Evolutionary conservation across 495 filamentous ascomycete species (phyloP).

Genomic region (Paragyromitra xinjiangensis): DNA sequence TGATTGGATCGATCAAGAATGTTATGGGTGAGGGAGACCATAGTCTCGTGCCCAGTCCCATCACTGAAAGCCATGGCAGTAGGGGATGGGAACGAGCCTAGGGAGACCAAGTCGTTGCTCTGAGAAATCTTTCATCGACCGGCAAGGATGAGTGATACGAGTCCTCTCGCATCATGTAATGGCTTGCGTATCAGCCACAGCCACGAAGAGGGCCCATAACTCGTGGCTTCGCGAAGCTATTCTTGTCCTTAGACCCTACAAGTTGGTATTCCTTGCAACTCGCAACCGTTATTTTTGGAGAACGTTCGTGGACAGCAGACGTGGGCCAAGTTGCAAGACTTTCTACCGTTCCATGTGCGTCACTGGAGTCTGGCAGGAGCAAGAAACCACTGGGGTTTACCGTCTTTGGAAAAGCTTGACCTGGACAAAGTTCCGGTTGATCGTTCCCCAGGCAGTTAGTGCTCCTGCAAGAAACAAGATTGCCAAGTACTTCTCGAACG

Average conservation of each 20-base stretch:
- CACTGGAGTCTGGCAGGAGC: neutral
- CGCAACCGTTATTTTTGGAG: neutral
- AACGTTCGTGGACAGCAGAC: neutral
- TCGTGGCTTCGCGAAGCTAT: constrained; percentile 16
- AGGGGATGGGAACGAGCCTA: neutral
- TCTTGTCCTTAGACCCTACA: neutral
- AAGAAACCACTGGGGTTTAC: neutral
- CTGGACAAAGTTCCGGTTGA: neutral
- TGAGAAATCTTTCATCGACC: neutral
- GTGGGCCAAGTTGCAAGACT: neutral
- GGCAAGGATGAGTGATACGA: neutral
- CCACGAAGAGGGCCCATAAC: constrained; percentile 13
- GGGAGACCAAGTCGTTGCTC: neutral
- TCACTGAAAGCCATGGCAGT: neutral
- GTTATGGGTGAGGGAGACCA: neutral
- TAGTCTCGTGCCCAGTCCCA: too few species aligned
- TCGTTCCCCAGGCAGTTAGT: neutral
- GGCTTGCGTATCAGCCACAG: constrained; percentile 13
- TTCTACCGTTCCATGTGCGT: neutral
- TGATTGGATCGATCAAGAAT: constrained; percentile 7
- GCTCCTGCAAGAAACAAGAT: constrained; percentile 15
- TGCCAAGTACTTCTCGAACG: constrained; percentile 15
- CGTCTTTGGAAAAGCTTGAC: neutral
- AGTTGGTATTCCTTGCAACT: neutral
- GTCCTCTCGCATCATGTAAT: neutral